Conservation (phyloP, 495 filamentous ascomycete species). For the Lepidopterella palustris region DNA sequence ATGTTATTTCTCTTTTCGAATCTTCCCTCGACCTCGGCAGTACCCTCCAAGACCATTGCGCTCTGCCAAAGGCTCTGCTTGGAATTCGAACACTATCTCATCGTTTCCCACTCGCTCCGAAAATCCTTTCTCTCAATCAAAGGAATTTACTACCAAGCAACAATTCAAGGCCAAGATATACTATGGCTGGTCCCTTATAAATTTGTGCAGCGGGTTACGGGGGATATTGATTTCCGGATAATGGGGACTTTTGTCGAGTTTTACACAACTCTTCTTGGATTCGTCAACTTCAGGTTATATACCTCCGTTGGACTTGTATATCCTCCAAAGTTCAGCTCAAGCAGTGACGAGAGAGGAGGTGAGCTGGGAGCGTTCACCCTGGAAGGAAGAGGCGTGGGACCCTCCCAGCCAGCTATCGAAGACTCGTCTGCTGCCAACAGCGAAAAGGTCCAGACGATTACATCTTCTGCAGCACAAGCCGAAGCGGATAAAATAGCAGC, state of each 20-base stretch:
- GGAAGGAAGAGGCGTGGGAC: conserved; percentile 58
- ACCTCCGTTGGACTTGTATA: conserved; percentile 86
- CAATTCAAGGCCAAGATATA: conserved; percentile 95
- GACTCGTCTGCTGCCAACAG: conserved; percentile 29
- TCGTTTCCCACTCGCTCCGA: conserved; percentile 77
- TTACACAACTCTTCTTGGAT: conserved; percentile 91
- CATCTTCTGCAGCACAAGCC: conserved; percentile 32
- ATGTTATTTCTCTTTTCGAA: conserved; percentile 97
- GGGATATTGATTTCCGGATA: conserved; percentile 93
- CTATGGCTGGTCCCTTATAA: conserved; percentile 96
- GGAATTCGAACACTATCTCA: conserved; percentile 97
- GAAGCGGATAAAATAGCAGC: conserved; percentile 35
- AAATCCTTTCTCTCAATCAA: conserved; percentile 98
- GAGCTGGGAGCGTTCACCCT: conserved; percentile 89
- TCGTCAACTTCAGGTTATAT: conserved; percentile 91
- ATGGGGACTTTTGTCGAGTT: conserved; percentile 99
- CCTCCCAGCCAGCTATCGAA: background rate
- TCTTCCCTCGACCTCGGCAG: conserved; percentile 77
- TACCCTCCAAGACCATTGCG: conserved; percentile 87
- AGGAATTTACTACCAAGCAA: conserved; percentile 99
- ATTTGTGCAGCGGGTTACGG: conserved; percentile 88
- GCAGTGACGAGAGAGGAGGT: conserved; percentile 79
- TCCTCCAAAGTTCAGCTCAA: conserved; percentile 84
- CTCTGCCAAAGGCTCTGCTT: conserved; percentile 84
- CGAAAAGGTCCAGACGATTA: background rate